Evolutionary conservation across 2,329 filamentous ascomycete species (phyloP), one percentile per base, ranked within the genome.

Genomic region (Escovopsis weberi): DNA sequence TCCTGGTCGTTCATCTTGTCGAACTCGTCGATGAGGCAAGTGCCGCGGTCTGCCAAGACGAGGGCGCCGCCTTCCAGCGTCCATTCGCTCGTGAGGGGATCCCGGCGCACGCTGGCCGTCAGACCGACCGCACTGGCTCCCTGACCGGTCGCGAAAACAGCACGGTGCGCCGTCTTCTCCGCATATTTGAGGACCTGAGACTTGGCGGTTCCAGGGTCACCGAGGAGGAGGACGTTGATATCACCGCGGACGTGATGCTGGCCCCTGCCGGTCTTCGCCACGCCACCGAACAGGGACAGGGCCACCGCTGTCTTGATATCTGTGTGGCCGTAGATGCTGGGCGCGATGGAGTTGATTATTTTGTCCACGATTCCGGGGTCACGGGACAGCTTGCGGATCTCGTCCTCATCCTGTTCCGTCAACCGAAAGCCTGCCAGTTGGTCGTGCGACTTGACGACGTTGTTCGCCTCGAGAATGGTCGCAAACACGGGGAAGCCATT

Each of bases 1-100:
- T 98, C 91, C 59, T 96, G 87, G 59, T 98, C 91, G 60, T 96
- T 96, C 91, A 98, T 98, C 72, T 98, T 98, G 74, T 98, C 91
- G 55, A 98, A 98, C 64, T 98, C 91, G 55, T 98, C 91, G 48
- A 98, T 98, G 28, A 98, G 71, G 56, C 91, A 96, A 12, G 86
- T 94, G 35, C 91, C 91, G 50, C 85, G 82, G 60, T 98, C 91
- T 12, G 91, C 91, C 43, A 98, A 76, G 55, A 98, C 91, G 10
- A 98, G 72, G 4, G 91, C 91, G 57, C 91, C 91, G 48, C 91
- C 91, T 65, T 98, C 91, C 2, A 98, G 69, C 6, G 91, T 96
- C 89, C 91, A 98, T 64, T 98, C 91, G 59, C 82, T 85, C 2
- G 91, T 98, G 58, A 96, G 70, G 5, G 91, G 91, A 58, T 98